Conservation (phyloP, 139 green algal species). For the Chlorella sp. region DNA sequence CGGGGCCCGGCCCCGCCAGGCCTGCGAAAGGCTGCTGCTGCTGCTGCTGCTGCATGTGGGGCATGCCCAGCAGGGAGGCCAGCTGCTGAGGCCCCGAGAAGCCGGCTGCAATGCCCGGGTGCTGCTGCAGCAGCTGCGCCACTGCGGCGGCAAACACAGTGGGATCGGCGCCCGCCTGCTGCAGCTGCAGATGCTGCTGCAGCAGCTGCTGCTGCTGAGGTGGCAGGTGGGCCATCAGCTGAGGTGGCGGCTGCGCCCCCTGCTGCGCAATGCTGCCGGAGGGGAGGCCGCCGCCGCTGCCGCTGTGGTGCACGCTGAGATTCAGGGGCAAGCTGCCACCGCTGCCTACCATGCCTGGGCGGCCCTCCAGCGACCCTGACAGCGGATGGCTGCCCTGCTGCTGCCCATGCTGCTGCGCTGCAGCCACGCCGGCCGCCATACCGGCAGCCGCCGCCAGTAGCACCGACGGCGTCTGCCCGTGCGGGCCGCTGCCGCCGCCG, state of each 20-base stretch:
- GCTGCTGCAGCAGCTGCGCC: background rate
- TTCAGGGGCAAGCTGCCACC: conserved; percentile 10
- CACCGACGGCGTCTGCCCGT: background rate
- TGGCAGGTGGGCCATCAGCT: background rate
- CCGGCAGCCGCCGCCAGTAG: background rate
- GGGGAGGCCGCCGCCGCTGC: conserved; percentile 14
- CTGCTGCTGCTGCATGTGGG: background rate
- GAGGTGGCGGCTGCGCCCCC: too few species aligned
- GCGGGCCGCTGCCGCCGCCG: conserved; percentile 4
- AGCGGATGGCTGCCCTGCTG: conserved; percentile 8
- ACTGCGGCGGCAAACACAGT: background rate
- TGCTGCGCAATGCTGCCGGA: background rate
- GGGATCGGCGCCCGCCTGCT: background rate
- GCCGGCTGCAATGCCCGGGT: background rate
- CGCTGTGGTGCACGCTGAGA: conserved; percentile 17
- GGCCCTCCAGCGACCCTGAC: conserved; percentile 8
- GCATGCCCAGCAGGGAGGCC: background rate
- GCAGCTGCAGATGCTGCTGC: background rate
- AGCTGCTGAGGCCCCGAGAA: background rate
- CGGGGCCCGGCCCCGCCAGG: too few species aligned
- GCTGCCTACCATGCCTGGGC: background rate
- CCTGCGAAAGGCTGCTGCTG: background rate
- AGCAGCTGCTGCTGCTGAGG: conserved; percentile 9
- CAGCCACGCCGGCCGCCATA: background rate
- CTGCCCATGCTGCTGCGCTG: background rate